Evolutionary conservation across 139 green algal species (phyloP), one percentile per base, ranked within the genome.

Genomic region (Chlamydomonas asymmetrica): DNA sequence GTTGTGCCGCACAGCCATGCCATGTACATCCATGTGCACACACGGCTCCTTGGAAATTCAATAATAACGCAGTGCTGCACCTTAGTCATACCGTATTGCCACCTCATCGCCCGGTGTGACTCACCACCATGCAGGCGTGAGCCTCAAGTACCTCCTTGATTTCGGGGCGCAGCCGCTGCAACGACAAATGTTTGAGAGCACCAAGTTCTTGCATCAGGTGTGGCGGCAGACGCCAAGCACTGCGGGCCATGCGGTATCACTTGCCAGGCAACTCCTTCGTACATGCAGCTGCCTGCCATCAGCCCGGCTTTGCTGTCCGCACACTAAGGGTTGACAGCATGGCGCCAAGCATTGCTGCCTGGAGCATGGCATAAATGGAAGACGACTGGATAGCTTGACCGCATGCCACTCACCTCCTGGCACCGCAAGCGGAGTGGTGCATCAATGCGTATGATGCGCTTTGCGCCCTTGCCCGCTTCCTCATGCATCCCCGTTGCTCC

Each of bases 61-160:
- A n/a, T n/a, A n/a, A n/a, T n/a, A n/a, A n/a, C n/a, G n/a, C n/a
- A n/a, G n/a, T n/a, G n/a, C n/a, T n/a, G n/a, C n/a, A n/a, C n/a
- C n/a, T n/a, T n/a, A n/a, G n/a, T n/a, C n/a, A n/a, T n/a, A n/a
- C n/a, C n/a, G n/a, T n/a, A n/a, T n/a, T n/a, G n/a, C n/a, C n/a
- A n/a, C n/a, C n/a, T n/a, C n/a, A n/a, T n/a, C n/a, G n/a, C n/a
- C n/a, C n/a, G n/a, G n/a, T n/a, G n/a, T n/a, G n/a, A n/a, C n/a
- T n/a, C n/a, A n/a, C n/a, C n/a, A n/a, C 71, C 92, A 95, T 74
- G 94, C 90, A 40, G 93, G 93, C 34, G 94, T 98, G 31, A 91
- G 72, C 50, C 73, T 98, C 40, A 95, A 94, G 73, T 91, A 88
- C 83, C 96, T 95, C 85, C 84, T 97, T 48, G 93, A 97, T 80